These are phyloP conservation scores for Kodamaea sp. DNA, from an alignment of 1,139 yeast species.

Conservation along the genomic window DNA sequence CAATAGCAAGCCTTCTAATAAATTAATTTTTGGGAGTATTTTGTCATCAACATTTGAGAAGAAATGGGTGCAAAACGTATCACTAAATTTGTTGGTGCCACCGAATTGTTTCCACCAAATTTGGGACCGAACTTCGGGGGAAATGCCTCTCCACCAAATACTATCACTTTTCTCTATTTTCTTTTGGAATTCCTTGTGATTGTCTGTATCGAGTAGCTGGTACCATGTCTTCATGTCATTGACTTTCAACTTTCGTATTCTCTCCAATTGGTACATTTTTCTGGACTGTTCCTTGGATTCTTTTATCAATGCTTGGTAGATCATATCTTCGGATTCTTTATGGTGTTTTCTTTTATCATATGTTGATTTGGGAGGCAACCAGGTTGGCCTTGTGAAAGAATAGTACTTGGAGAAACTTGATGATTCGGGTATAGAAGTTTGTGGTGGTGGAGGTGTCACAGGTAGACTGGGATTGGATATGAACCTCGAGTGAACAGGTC, in stretches of 20 bases:
- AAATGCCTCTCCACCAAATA: slow-evolving; percentile 71
- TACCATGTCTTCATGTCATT: slow-evolving; percentile 50
- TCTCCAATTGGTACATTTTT: slow-evolving; percentile 27
- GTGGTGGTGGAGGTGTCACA: slow-evolving; percentile 3
- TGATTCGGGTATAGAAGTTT: slow-evolving; percentile 4
- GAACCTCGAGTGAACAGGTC: slow-evolving; percentile 4
- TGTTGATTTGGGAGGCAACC: slow-evolving; percentile 66
- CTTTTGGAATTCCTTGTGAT: slow-evolving; percentile 22
- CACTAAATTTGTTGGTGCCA: slow-evolving; percentile 23
- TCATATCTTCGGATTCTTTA: slow-evolving; percentile 51
- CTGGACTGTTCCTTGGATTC: slow-evolving; percentile 38
- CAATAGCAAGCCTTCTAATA: slow-evolving; percentile 4
- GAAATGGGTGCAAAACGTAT: slow-evolving; percentile 18
- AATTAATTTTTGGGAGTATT: slow-evolving; percentile 5
- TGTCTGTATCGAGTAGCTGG: slow-evolving; percentile 25
- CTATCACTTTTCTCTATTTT: slow-evolving; percentile 39
- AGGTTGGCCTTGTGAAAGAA: slow-evolving; percentile 60
- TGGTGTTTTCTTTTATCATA: slow-evolving; percentile 58
- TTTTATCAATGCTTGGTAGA: slow-evolving; percentile 46
- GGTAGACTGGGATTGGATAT: slow-evolving; percentile 4
- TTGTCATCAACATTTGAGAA: slow-evolving; percentile 16
- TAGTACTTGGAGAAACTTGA: slow-evolving; percentile 25
- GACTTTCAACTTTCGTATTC: slow-evolving; percentile 27
- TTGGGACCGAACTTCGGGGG: slow-evolving; percentile 43
- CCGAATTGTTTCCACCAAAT: slow-evolving; percentile 52